These are phyloP conservation scores for Passalora sequoiae DNA, from an alignment of 2,329 filamentous ascomycete genomes.

Conservation along the genomic window DNA sequence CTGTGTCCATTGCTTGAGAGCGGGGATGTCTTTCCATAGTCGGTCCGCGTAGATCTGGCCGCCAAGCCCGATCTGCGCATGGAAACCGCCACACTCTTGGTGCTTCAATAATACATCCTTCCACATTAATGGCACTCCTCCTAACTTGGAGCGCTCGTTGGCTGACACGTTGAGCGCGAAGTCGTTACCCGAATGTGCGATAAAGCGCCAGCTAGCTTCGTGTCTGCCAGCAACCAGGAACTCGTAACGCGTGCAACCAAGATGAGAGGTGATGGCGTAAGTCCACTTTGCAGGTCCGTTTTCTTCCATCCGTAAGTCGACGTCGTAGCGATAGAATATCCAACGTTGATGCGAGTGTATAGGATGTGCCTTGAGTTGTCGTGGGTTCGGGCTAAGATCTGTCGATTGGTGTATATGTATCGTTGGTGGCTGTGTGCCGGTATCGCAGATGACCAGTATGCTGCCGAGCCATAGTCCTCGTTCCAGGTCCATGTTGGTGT, in stretches of 20 bases:
- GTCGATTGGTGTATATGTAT: conserved; percentile 90
- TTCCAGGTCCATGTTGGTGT: conserved; percentile 95
- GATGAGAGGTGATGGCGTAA: conserved; percentile 92
- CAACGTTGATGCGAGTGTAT: conserved; percentile 89
- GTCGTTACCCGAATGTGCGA: conserved; percentile 93
- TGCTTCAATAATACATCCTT: conserved; percentile 98
- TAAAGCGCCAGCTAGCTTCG: conserved; percentile 91
- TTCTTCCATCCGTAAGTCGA: conserved; percentile 87
- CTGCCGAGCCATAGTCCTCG: conserved; percentile 87
- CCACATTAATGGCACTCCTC: conserved; percentile 95
- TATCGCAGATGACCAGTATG: conserved; percentile 87
- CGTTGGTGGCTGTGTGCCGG: conserved; percentile 76
- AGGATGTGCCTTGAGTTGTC: conserved; percentile 73
- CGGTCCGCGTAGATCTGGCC: conserved; percentile 95
- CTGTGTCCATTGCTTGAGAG: conserved; percentile 89
- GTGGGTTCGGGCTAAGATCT: conserved; percentile 83
- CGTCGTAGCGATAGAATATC: conserved; percentile 92
- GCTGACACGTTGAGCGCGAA: conserved; percentile 84
- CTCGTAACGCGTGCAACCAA: conserved; percentile 96
- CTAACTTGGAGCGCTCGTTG: conserved; percentile 77
- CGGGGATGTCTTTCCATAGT: conserved; percentile 90
- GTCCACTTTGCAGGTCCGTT: conserved; percentile 78
- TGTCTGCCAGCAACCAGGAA: conserved; percentile 87
- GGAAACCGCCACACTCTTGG: conserved; percentile 90
- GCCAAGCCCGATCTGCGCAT: conserved; percentile 84